Evolutionary conservation across 2,329 filamentous ascomycete genomes (phyloP), one percentile per base, ranked within the genome.

Genomic region (Fusarium sp.): DNA sequence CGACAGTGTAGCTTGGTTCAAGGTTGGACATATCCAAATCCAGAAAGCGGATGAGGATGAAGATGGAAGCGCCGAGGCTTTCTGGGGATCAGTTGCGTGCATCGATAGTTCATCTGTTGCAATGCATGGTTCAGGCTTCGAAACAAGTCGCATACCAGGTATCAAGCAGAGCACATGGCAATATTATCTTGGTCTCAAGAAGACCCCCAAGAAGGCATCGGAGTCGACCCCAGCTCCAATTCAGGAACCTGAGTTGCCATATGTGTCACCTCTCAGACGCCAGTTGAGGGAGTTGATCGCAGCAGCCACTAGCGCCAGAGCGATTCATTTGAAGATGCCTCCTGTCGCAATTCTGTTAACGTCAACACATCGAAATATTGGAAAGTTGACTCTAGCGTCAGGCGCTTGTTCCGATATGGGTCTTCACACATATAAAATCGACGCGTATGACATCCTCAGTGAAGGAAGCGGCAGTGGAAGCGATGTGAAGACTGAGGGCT

Each of bases 391-490:
- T 6, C 84, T 95, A 28, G 94, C 94, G 0, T 87, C 86, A 3
- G 89, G 90, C 48, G 95, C 95, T 9, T 97, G 95, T 81, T 89
- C 93, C 6, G 96, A 98, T 78, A 92, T 98, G 71, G 96, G 96
- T 8, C 86, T 98, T 22, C 96, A 99, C 81, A 93, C 91, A 0
- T 98, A 98, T 80, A 84, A 90, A 2, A 93, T 99, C 59, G 95
- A 98, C 81, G 93, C 94, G 1, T 98, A 97, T 78, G 96, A 99
- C 77, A 94, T 99, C 47, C 86, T 98, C 9, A 96, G 94, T n/a
- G 96, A 98, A 81, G 94, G 94, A 20, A 82, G 82, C 15, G 93
- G 92, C 2, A 94, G 94, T 60, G 94, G 94, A 14, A 92, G 93
- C 63, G 96, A 99, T 79, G 93, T 97, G 35, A 98, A 98, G 83